Conservation (phyloP, 495 filamentous ascomycete species). For the Arthonia radiata region DNA sequence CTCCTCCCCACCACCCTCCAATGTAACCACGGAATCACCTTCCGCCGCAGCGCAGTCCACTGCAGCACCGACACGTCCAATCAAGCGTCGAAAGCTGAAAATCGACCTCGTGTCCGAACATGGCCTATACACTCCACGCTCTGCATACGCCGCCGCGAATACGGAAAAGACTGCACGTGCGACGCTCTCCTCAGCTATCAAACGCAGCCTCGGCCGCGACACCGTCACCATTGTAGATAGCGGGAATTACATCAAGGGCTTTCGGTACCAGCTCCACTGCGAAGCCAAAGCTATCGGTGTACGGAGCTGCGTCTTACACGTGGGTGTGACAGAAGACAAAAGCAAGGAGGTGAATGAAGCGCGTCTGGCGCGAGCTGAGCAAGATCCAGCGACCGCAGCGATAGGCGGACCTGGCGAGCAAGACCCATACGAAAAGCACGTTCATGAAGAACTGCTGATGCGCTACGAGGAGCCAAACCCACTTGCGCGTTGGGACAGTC, state of each 20-base stretch:
- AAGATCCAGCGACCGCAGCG: not conserved
- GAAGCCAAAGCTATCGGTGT: conserved; percentile 75
- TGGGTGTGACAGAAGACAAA: conserved; percentile 49
- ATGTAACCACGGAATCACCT: conserved; percentile 13
- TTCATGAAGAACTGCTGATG: conserved; percentile 83
- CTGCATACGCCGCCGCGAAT: conserved; percentile 29
- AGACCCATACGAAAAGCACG: conserved; percentile 34
- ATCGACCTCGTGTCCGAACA: conserved; percentile 49
- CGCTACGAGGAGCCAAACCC: conserved; percentile 91
- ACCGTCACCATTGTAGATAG: conserved; percentile 77
- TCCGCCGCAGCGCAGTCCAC: conserved; percentile 13
- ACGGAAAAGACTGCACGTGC: conserved; percentile 87
- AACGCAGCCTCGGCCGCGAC: conserved; percentile 49
- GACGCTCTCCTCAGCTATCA: conserved; percentile 59
- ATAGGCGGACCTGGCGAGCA: conserved; percentile 8
- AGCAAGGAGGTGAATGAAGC: conserved; percentile 35
- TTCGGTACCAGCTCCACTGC: conserved; percentile 85
- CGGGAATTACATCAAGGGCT: conserved; percentile 95
- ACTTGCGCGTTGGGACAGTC: conserved; percentile 86
- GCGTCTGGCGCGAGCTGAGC: conserved; percentile 6
- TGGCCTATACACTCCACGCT: conserved; percentile 29
- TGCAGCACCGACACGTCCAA: not conserved
- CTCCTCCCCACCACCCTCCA: conserved; percentile 18
- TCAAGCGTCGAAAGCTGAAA: conserved; percentile 5
- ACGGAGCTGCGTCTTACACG: conserved; percentile 62